Conservation (phyloP, 192 early-diverging fungal genomes). For the Mortierella alpina region DNA sequence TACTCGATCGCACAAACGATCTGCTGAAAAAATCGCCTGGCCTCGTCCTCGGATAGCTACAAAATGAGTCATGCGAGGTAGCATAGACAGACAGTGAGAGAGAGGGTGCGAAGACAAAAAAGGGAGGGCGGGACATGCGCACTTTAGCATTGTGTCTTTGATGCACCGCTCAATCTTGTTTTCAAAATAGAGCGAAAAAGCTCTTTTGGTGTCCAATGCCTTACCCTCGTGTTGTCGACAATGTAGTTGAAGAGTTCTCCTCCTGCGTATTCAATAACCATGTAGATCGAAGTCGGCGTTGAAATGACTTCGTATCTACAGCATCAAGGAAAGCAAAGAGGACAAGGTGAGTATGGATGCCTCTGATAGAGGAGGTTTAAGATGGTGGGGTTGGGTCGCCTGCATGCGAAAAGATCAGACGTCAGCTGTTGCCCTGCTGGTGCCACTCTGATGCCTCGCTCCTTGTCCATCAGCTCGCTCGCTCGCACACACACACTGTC, state of each 20-base stretch:
- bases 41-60: slow-evolving; percentile 86
- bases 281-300: slow-evolving; percentile 95
- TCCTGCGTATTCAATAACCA: slow-evolving; percentile 92
- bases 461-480: not conserved
- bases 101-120: too few species aligned
- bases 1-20: slow-evolving; percentile 95
- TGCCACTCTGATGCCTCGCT: too few species aligned
- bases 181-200: slow-evolving; percentile 5
- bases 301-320: slow-evolving; percentile 95
- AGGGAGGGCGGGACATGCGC: too few species aligned
- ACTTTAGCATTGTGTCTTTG: too few species aligned
- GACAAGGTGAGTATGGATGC: slow-evolving; percentile 5
- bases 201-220: not conserved
- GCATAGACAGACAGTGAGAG: too few species aligned
- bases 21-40: slow-evolving; percentile 94
- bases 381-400: not conserved
- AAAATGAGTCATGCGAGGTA: slow-evolving; percentile 13
- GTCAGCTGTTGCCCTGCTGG: slow-evolving; percentile 21
- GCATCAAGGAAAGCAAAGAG: not conserved
- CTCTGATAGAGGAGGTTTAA: not conserved
- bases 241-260: slow-evolving; percentile 90
- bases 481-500: not conserved
- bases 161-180: too few species aligned
- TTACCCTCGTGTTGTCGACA: slow-evolving; percentile 78
- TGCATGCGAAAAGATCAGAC: slow-evolving; percentile 6